phyloP scores from a whole-genome alignment of 1,284 basidiomycete genomes.

The Cryptococcus sp. region DNA sequence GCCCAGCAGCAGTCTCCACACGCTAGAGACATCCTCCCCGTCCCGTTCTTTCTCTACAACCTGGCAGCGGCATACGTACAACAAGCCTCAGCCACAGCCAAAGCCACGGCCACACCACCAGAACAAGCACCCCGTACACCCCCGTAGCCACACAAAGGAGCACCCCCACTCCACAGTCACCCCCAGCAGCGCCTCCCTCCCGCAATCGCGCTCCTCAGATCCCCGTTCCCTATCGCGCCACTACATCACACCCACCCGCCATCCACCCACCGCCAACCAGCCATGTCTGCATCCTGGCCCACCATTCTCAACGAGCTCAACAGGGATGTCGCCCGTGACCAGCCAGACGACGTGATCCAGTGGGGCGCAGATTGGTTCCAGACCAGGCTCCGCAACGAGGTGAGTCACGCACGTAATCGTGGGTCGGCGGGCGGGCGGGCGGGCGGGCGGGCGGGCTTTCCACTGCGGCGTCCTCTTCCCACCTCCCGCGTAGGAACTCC shows the following conservation, averaged over 20 bases:
- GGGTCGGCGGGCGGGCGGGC: not conserved
- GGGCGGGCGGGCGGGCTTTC: not conserved
- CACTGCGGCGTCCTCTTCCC: no score
- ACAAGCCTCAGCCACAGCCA: no score
- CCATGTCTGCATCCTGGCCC: slow-evolving; percentile 22
- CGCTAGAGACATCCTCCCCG: no score
- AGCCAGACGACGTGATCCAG: slow-evolving; percentile 85
- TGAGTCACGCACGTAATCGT: slow-evolving; percentile 15
- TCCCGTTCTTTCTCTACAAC: no score
- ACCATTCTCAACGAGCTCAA: slow-evolving; percentile 75
- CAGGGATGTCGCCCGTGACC: slow-evolving; percentile 75
- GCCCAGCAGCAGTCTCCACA: no score
- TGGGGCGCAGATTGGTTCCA: slow-evolving; percentile 97
- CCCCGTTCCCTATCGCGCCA: not conserved
- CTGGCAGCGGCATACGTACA: no score
- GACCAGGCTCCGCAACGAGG: slow-evolving; percentile 46
- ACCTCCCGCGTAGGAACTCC: no score
- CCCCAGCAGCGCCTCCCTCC: no score
- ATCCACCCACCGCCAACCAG: not conserved
- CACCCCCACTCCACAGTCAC: no score
- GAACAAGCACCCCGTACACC: no score
- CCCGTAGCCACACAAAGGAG: no score
- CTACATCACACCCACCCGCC: not conserved
- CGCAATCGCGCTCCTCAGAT: not conserved
- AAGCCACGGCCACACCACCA: no score